These are phyloP conservation scores for Ustulina deusta DNA, from an alignment of 2,329 filamentous ascomycete genomes.

Conservation along the genomic window DNA sequence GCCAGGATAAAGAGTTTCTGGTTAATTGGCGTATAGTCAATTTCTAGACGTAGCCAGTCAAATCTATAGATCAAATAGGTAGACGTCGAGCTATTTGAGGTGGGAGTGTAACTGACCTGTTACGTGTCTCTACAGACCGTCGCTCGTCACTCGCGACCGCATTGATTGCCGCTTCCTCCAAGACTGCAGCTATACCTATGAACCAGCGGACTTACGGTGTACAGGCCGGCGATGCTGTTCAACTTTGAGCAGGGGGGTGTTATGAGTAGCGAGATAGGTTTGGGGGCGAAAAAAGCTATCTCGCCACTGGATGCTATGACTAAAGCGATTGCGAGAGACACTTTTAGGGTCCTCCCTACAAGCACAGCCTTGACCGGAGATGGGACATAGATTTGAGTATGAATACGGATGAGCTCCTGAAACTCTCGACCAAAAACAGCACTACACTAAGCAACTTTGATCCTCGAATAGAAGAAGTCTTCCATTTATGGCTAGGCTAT, in stretches of 20 bases:
- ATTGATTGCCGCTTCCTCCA: conserved; percentile 7
- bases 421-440: background rate
- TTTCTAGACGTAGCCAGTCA: background rate
- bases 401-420: background rate
- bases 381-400: background rate
- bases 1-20: conserved; percentile 1
- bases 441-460: background rate
- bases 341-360: background rate
- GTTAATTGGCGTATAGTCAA: background rate
- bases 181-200: background rate
- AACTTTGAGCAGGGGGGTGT: conserved; percentile 7
- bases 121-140: background rate
- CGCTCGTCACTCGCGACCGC: background rate
- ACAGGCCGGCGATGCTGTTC: background rate
- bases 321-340: conserved; percentile 1
- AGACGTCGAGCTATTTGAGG: background rate
- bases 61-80: background rate
- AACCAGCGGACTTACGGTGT: background rate
- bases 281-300: conserved; percentile 18
- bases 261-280: conserved; percentile 17
- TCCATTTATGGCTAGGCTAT: background rate
- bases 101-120: background rate
- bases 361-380: conserved; percentile 19
- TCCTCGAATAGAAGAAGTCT: conserved; percentile 13
- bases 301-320: background rate